Evolutionary conservation across 345 rosid species (phyloP), one percentile per base, ranked within the genome.

Genomic region (Hibiscus trionum): DNA sequence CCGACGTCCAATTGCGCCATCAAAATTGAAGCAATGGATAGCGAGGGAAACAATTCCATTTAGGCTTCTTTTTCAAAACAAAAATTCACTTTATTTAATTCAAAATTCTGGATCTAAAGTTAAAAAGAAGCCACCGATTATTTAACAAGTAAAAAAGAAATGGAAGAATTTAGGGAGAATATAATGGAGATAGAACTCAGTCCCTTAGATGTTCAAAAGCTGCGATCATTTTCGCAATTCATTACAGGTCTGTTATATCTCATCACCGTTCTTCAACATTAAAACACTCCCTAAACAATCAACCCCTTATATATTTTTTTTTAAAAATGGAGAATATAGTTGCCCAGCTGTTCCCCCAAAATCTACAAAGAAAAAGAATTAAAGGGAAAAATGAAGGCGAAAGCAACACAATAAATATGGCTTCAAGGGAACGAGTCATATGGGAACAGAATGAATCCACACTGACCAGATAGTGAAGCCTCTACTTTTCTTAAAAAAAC

Each of bases 401-500:
- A 70, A 73, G 82, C 87, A 89, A 80, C 97, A 88, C 93, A 73
- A 73, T 64, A 31, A 0, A 35, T 91, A 11, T 88, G 49, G 97
- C 96, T 87, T 91, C 96, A 78, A 88, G 90, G 96, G 97, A 91
- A 88, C 93, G 96, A 89, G 86, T 89, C 91, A 68, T 29, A 70
- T 84, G 91, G 93, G 93, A 89, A 89, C 78, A 10, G 83, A 0
- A 21, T 5, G 39, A 4, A 81, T 88, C 95, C 88, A 50, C 97
- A 84, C 79, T 72, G 92, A 92, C 93, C 92, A 92, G 90, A 89
- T 88, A 83, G 82, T 44, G 97, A 89, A 91, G 91, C 96, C 37
- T 57, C 4, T 0, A 7, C 0, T 4, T 3, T 10, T 52, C 21
- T 52, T n/a, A 0, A 52, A 52, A 52, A 16, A 2, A 55, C 14